phyloP scores from a whole-genome alignment of 2,329 filamentous ascomycete species.

The Dothideomycetes sp. region DNA sequence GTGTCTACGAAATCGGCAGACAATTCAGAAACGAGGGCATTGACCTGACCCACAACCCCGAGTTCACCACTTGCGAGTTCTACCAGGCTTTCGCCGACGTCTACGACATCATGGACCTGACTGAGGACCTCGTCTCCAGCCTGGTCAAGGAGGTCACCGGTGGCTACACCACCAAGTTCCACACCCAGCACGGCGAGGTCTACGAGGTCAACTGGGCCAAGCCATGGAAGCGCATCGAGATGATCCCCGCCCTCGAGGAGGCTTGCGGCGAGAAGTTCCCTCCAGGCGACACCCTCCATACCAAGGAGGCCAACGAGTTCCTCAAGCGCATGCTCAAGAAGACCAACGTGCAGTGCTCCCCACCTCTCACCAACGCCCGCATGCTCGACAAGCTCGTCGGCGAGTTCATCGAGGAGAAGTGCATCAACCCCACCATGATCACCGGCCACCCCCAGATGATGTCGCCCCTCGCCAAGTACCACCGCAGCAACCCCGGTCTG shows the following conservation, averaged over 20 bases:
- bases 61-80: conserved; percentile 97
- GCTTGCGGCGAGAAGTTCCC: conserved; percentile 90
- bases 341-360: conserved; percentile 78
- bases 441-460: conserved; percentile 72
- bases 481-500: conserved; percentile 68
- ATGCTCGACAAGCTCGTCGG: conserved; percentile 90
- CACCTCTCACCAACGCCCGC: conserved; percentile 83
- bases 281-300: conserved; percentile 78
- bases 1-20: conserved; percentile 90
- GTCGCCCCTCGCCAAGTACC: conserved; percentile 93
- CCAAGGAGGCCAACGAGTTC: conserved; percentile 78
- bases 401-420: conserved; percentile 90
- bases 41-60: conserved; percentile 91
- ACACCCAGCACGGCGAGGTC: conserved; percentile 73
- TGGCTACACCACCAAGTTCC: conserved; percentile 73
- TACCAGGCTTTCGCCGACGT: conserved; percentile 82
- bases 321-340: conserved; percentile 76
- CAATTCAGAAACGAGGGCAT: conserved; percentile 93
- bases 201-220: conserved; percentile 93
- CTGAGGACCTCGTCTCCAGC: conserved; percentile 83
- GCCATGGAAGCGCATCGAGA: conserved; percentile 87
- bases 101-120: conserved; percentile 81
- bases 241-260: conserved; percentile 89
- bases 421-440: conserved; percentile 88
- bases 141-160: conserved; percentile 85